Percentiles rank a stretch among this genome's conserved stretches.
Evolutionary conservation across 208 protist species (phyloP).

Genomic region (Acanthamoeba healyi): DNA sequence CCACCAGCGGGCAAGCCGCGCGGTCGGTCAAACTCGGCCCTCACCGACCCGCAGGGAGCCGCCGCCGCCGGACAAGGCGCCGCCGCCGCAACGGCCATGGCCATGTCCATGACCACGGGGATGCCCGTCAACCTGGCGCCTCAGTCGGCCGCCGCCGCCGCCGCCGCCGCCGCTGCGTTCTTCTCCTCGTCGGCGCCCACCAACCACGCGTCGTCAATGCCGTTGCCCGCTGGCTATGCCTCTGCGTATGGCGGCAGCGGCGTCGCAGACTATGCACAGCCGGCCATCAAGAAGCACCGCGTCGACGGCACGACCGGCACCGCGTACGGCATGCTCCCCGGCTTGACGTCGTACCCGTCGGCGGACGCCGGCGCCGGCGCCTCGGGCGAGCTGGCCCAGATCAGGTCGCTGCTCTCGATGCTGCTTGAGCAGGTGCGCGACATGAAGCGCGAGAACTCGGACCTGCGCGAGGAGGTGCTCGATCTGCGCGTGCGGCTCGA

Average conservation of each 20-base stretch:
- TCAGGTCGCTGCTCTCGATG: neutral
- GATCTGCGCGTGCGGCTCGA: neutral
- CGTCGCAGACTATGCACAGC: neutral
- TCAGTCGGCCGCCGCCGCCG: neutral
- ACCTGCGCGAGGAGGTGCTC: constrained; percentile 44
- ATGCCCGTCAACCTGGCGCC: no score
- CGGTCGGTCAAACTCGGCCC: neutral
- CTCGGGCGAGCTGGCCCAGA: neutral
- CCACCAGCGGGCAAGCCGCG: neutral
- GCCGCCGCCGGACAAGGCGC: neutral
- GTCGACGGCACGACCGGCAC: neutral
- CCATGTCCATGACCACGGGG: neutral
- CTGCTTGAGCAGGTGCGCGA: constrained; percentile 34
- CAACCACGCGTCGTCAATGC: no score
- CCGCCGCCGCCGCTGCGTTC: neutral
- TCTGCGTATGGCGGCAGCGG: no score
- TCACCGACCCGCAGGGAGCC: neutral
- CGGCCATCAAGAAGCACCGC: neutral
- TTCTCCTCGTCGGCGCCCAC: no score
- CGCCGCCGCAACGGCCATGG: neutral
- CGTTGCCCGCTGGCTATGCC: neutral
- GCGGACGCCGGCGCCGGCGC: no score
- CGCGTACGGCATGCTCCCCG: no score
- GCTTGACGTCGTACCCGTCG: no score
- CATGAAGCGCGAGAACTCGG: neutral